Base-by-base conservation (phyloP, 768 basidiomycete genomes). In the Coprinellus micaceus region DNA sequence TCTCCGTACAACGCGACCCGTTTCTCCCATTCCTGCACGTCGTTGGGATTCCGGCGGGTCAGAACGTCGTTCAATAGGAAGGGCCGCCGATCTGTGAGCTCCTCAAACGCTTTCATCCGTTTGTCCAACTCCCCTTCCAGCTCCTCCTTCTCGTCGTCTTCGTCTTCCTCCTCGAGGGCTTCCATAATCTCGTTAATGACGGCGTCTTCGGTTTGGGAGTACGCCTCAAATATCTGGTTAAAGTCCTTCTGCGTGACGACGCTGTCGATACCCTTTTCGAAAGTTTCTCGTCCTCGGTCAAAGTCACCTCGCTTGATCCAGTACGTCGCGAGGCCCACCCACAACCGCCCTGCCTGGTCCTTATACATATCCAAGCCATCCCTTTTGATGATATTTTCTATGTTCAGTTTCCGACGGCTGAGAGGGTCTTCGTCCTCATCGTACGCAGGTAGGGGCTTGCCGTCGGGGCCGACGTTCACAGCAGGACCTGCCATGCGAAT, bases 11-110 rank as follows among this genome's bases (percentile, higher is more conserved):
- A 72, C 2, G 94, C 95, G 19, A 98, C 83, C 33, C 96, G 79
- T 72, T 99, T 99, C 75, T 98, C 97, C 97, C 97, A 99, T 69
- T 99, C 97, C 62, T 97, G 94, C 1, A 98, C 97, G 64, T 99
- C 97, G 63, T 98, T 91, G 4, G 93, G 91, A 77, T 99, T 99
- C 64, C 97, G 77, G 59, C 97, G 76, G 33, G 98, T 70, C 15
- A 98, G 74, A 12, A 98, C 97, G 64, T 98, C 95, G 64, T 99
- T 99, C 45, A 97, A 86, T 59, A 99, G 77, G 80, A 99, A 98
- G 2, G 94, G 96, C 67, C 97, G 73, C 48, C 95, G 80, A 69
- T 99, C 97, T 80, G 96, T 96, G 62, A 99, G 70, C 39, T 86
- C 89, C 70, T 98, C 96, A 64, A 98, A 94, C 58, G 88, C 87